phyloP scores from a whole-genome alignment of 1,284 basidiomycete genomes.

The Sanguinoderma infundibulare region DNA sequence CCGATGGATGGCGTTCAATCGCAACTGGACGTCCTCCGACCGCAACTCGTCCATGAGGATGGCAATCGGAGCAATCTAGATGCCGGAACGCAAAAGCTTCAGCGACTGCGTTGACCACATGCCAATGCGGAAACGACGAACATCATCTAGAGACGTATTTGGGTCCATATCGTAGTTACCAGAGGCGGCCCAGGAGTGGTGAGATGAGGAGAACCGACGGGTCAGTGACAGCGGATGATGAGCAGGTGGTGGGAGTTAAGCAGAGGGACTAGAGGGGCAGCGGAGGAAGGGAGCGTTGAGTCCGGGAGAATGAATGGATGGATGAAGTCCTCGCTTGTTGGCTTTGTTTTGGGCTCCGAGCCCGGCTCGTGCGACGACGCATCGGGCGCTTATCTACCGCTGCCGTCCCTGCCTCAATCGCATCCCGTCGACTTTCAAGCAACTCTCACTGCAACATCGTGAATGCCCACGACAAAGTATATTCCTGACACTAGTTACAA shows the following conservation, averaged over 20 bases:
- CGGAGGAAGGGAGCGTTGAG: conserved; percentile 4
- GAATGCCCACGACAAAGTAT: background rate
- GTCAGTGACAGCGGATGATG: background rate
- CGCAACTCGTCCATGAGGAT: conserved; percentile 95
- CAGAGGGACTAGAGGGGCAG: conserved; percentile 2
- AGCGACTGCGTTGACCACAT: background rate
- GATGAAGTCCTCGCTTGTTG: conserved; percentile 28
- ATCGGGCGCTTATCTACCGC: background rate
- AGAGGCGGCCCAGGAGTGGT: background rate
- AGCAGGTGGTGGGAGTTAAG: background rate
- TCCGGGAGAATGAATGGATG: conserved; percentile 24
- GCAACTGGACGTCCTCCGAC: conserved; percentile 93
- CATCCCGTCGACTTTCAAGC: too few species aligned
- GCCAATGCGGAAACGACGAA: background rate
- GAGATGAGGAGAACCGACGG: background rate
- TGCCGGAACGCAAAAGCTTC: background rate
- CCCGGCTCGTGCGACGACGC: conserved; percentile 7
- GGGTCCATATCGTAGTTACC: conserved; percentile 22
- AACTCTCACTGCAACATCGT: background rate
- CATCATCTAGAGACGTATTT: conserved; percentile 22
- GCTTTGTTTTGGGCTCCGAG: conserved; percentile 27
- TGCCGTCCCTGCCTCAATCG: background rate
- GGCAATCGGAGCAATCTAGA: conserved; percentile 83
- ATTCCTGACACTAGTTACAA: background rate
- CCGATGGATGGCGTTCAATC: conserved; percentile 97